Base-by-base conservation (phyloP, 163 green algal genomes). In the Chlorella variabilis region DNA sequence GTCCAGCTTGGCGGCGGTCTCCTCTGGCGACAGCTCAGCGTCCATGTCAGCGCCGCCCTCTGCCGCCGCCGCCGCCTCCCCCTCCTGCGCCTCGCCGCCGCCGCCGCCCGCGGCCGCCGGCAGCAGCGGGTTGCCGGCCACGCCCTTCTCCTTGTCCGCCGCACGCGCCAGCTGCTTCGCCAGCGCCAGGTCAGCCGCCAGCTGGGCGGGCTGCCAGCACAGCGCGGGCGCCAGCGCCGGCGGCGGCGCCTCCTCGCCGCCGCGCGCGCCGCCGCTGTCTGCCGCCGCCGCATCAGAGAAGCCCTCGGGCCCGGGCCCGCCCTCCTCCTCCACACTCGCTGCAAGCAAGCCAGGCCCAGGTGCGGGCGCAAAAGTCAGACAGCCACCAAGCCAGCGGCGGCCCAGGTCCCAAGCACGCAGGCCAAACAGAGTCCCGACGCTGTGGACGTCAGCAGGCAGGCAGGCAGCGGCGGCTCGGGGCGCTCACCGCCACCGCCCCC, bases 121-220 rank as follows among this genome's bases (percentile, higher is more conserved):
- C 80, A 91, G 59, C 23, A 98, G 82, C 7, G 90, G 86, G 82
- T 97, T 98, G 36, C 81, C 75, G 7, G 41, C 49, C 4, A 98
- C 84, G 33, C 91, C 92, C 74, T 96, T 96, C 89, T 98, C 95
- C 18, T 65, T 42, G 80, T 98, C 95, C 61, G 98, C 84, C 77
- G 91, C 90, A 8, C 80, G 75, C 21, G 91, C 87, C 25, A 98
- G 82, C 71, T 85, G 51, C 34, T 63, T 65, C 15, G 89, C 90
- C 29, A 92, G 81, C 45, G 81, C 80, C 56, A 93, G 75, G 85
- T 97, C 93, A 23, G 73, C 41, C 3, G 75, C 70, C 48, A 94
- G 81, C 31, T 87, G 71, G 39, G 85, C 84, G n/a, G 85, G 49
- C 38, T 80, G 83, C 85, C 84, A 93, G 29, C 70, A 82, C 18